Evolutionary conservation across 176 grass and related monocot species (phyloP), one percentile per base, ranked within the genome.

Genomic region (Eragrostis curvula): DNA sequence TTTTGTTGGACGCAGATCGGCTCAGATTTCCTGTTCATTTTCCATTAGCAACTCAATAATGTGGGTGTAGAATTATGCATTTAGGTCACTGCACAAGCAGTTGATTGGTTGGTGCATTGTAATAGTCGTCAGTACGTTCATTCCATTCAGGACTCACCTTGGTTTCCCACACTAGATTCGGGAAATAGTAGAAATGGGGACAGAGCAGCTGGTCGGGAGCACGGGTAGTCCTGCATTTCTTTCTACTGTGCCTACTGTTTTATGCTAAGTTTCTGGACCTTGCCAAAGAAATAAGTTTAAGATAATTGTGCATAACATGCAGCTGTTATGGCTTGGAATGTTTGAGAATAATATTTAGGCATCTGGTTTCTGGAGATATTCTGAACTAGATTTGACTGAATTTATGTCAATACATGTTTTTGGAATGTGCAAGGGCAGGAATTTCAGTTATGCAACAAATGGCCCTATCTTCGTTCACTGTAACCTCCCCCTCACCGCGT

Each of bases 381-480:
- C 9, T 60, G 57, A 60, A 25, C 57, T 60, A 60, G 23, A 25
- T 60, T 60, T 60, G 23, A 25, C 46, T 52, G 62, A 71, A 53
- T 65, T 68, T 36, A 36, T 29, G 23, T 14, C 36, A 0, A 13
- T 71, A 66, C n/a, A 23, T 67, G 24, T 49, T 78, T n/a, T 9
- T 87, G 17, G 1, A 69, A 46, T 71, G 56, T 65, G 75, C 75
- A 68, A 32, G 8, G 14, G n/a, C 11, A 80, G 75, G 60, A 56
- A 41, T 74, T 74, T 68, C 51, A 84, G 30, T 51, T 51, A 36
- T 45, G 76, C 70, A 45, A 39, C 81, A 75, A 80, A 89, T 85
- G 81, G 52, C 77, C 13, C 11, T 89, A 28, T 44, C 81, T 43
- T 3, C 70, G 3, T 80, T 80, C 9, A 2, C 15, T 5, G 81